Percentiles rank a stretch among this genome's conserved stretches.
phyloP scores from a whole-genome alignment of 2,329 filamentous ascomycete genomes.

The Aspergillus fumigatiaffinis region DNA sequence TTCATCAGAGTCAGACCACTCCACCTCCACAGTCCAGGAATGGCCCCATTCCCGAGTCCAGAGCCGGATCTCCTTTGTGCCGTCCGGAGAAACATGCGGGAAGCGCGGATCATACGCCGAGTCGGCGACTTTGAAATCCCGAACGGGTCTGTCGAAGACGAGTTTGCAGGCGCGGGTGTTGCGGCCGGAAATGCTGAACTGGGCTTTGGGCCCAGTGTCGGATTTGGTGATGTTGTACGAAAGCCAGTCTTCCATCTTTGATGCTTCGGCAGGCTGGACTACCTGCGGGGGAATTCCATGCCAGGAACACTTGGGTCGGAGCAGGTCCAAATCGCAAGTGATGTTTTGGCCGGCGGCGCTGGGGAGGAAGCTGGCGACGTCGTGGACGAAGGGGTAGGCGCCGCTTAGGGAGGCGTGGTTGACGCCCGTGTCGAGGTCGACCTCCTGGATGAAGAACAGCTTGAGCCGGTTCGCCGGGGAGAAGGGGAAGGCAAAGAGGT shows the following conservation, averaged over 20 bases:
- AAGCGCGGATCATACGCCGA: constrained; percentile 62
- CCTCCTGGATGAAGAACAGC: constrained; percentile 76
- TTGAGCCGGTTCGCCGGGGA: constrained; percentile 76
- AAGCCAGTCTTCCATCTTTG: constrained; percentile 58
- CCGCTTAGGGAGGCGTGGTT: constrained; percentile 69
- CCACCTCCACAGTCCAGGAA: constrained; percentile 70
- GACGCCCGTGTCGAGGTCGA: constrained; percentile 70
- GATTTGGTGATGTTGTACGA: constrained; percentile 56
- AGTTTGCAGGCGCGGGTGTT: constrained; percentile 79
- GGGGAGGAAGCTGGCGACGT: constrained; percentile 66
- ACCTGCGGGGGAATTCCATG: constrained; percentile 65
- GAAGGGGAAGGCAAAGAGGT: constrained; percentile 84
- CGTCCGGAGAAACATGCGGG: constrained; percentile 58
- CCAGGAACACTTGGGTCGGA: constrained; percentile 63
- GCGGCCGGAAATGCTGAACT: constrained; percentile 63
- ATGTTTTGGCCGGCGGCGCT: constrained; percentile 62
- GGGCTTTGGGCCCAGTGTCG: constrained; percentile 44
- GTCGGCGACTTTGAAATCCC: constrained; percentile 60
- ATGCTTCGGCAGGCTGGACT: constrained; percentile 42
- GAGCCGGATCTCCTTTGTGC: constrained; percentile 66
- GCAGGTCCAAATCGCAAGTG: constrained; percentile 47
- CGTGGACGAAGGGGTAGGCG: constrained; percentile 61
- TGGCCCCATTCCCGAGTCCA: constrained; percentile 79
- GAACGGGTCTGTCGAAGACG: constrained; percentile 65
- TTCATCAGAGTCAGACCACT: constrained; percentile 46